Conservation (phyloP, 192 early-diverging fungal genomes). For the Allomyces arbusculus region DNA sequence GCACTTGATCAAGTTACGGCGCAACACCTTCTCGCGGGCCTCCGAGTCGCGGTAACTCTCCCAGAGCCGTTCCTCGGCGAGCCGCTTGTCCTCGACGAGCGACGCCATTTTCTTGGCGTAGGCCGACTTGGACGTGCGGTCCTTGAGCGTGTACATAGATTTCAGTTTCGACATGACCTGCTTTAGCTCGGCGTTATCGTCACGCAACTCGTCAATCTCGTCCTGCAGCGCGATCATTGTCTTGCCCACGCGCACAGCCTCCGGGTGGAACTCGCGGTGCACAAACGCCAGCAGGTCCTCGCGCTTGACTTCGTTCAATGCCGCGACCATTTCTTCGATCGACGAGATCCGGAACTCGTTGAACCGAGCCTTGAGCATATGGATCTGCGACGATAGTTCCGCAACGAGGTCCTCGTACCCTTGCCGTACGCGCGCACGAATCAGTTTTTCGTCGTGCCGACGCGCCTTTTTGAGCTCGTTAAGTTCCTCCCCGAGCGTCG, state of each 20-base stretch:
- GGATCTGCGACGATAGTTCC: not conserved
- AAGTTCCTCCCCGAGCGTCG: not conserved
- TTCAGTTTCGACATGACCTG: not conserved
- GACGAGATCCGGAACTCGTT: not conserved
- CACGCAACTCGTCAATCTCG: not conserved
- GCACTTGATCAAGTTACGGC: conserved; percentile 8
- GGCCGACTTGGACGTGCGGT: not conserved
- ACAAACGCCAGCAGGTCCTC: not conserved
- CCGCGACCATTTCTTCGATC: not conserved
- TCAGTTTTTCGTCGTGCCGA: not conserved
- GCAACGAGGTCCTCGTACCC: not conserved
- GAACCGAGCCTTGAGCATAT: not conserved
- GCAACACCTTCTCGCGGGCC: conserved; percentile 8
- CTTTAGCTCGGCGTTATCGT: not conserved
- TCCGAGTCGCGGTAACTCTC: conserved; percentile 8
- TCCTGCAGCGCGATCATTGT: not conserved
- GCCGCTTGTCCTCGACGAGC: not conserved
- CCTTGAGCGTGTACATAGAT: not conserved
- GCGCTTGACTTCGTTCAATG: not conserved
- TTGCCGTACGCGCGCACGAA: not conserved
- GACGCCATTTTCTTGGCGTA: not conserved
- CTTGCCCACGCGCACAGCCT: not conserved
- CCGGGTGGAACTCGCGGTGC: not conserved
- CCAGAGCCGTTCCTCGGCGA: conserved; percentile 8
- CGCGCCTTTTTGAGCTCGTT: not conserved